These are phyloP conservation scores for Liquidambar formosana DNA, from an alignment of 164 flowering plant genomes.

Conservation along the genomic window DNA sequence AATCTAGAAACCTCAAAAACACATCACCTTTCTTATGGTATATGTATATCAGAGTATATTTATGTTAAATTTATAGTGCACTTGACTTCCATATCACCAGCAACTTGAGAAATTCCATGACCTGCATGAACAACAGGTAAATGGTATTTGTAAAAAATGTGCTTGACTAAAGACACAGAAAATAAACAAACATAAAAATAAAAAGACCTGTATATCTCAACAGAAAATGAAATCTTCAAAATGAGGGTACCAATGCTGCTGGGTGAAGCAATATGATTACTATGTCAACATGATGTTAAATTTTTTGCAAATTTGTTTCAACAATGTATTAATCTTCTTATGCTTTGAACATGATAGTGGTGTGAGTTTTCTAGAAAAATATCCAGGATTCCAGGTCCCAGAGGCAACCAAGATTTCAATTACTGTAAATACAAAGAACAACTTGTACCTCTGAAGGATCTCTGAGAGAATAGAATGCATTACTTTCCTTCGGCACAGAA, in stretches of 20 bases:
- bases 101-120: conserved; percentile 70
- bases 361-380: neutral
- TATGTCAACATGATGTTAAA: too few relatives aligned
- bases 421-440: neutral
- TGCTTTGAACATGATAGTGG: too few relatives aligned
- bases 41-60: conserved; percentile 14
- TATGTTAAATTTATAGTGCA: conserved; percentile 9
- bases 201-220: too few relatives aligned
- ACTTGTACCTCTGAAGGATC: conserved; percentile 70
- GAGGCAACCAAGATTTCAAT: neutral
- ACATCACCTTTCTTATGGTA: conserved; percentile 1
- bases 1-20: neutral
- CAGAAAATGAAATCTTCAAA: neutral
- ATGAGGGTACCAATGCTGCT: neutral
- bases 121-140: conserved; percentile 35
- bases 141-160: neutral
- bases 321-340: too few relatives aligned
- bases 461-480: conserved; percentile 66
- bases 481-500: conserved; percentile 67
- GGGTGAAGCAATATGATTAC: too few relatives aligned
- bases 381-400: neutral
- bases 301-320: too few relatives aligned
- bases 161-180: neutral
- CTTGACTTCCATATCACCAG: conserved; percentile 53
- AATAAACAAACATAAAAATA: neutral